Percentiles rank a stretch among this genome's conserved stretches.
Evolutionary conservation across 1,284 basidiomycete species (phyloP).

Genomic region (Marasmius fiardii): DNA sequence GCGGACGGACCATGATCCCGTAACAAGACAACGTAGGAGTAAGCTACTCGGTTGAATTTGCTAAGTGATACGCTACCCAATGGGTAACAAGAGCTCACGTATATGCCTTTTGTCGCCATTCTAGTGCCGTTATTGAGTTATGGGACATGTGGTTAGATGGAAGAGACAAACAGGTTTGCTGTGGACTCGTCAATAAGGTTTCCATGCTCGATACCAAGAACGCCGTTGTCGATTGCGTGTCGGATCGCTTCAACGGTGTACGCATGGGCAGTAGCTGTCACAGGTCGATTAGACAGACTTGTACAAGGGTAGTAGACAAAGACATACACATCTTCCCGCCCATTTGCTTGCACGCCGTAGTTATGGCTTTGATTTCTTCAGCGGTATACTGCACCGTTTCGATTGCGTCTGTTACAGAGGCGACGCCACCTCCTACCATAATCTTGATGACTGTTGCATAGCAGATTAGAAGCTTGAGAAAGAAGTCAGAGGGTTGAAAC

Average conservation of each 20-base stretch:
- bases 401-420: slow-evolving; percentile 40
- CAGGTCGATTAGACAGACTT: not conserved
- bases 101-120: slow-evolving; percentile 22
- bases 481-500: not conserved
- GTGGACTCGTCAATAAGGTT: slow-evolving; percentile 31
- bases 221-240: slow-evolving; percentile 36
- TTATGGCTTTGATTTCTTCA: slow-evolving; percentile 44
- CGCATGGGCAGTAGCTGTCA: slow-evolving; percentile 32
- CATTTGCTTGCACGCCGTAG: slow-evolving; percentile 41
- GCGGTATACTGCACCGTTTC: slow-evolving; percentile 44
- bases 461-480: not conserved
- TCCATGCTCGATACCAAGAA: slow-evolving; percentile 45
- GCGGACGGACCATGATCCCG: slow-evolving; percentile 40
- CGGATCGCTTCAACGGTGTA: slow-evolving; percentile 36
- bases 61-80: not conserved
- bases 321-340: slow-evolving; percentile 31
- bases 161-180: slow-evolving; percentile 19
- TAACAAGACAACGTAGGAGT: slow-evolving; percentile 45
- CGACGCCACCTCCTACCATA: slow-evolving; percentile 44
- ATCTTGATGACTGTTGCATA: slow-evolving; percentile 31
- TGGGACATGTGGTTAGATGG: not conserved
- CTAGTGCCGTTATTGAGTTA: slow-evolving; percentile 6
- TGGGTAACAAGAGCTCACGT: slow-evolving; percentile 12
- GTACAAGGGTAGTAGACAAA: not conserved
- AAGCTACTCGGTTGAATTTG: slow-evolving; percentile 19